A percentile compares a stretch with the other conserved stretches of the same genome.
Evolutionary conservation across 2,329 filamentous ascomycete species (phyloP).

Genomic region (Sclerotinia minor): DNA sequence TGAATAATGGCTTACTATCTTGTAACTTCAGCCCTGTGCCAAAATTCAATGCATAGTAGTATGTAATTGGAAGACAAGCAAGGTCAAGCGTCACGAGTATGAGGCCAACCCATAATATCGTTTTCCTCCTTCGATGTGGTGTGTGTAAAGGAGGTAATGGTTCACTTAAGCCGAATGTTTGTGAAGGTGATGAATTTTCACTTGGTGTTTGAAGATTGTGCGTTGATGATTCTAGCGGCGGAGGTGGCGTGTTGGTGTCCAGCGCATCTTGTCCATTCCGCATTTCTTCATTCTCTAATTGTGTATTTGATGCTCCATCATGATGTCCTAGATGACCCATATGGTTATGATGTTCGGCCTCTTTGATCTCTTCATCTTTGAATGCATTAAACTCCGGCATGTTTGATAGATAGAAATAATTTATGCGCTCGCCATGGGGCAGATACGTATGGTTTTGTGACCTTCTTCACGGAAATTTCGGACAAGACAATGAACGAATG

Average conservation of each 20-base stretch:
- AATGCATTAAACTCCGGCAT: conserved; percentile 26
- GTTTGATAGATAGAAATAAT: not conserved
- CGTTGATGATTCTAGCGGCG: conserved; percentile 5
- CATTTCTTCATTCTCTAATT: conserved; percentile 2
- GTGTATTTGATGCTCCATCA: not conserved
- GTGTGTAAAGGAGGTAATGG: conserved; percentile 34
- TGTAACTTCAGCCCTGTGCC: conserved; percentile 34
- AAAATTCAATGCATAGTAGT: conserved; percentile 38
- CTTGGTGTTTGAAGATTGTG: conserved; percentile 11
- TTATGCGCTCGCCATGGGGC: conserved; percentile 5
- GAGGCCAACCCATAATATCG: conserved; percentile 30
- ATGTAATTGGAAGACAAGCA: conserved; percentile 35
- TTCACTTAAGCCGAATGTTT: conserved; percentile 24
- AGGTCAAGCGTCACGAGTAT: conserved; percentile 33
- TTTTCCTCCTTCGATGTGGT: conserved; percentile 33
- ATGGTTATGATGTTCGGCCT: not conserved
- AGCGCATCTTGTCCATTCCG: not conserved
- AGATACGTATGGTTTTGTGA: not conserved
- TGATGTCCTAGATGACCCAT: not conserved
- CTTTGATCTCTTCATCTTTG: conserved; percentile 19
- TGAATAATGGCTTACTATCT: conserved; percentile 29
- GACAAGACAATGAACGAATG: not conserved
- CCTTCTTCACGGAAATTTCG: not conserved
- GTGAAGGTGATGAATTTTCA: conserved; percentile 7
- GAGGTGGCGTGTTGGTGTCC: not conserved